phyloP scores from a whole-genome alignment of 2,329 filamentous ascomycete genomes.

The Sporothrix humicola region DNA sequence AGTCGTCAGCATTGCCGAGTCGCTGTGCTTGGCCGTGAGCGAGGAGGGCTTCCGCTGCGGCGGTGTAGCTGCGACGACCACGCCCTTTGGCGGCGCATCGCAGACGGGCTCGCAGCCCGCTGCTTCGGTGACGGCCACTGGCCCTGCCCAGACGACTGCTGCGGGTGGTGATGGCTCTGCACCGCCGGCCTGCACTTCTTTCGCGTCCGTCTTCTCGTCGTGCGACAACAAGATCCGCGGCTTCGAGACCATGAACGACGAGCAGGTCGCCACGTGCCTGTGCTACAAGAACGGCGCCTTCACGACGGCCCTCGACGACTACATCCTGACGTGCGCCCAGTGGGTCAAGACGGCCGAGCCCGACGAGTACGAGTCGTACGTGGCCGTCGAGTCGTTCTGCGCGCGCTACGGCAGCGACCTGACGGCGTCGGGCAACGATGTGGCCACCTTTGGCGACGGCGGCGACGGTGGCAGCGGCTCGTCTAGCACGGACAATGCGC shows the following conservation, averaged over 20 bases:
- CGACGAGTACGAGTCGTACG: slow-evolving; percentile 34
- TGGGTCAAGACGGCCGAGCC: slow-evolving; percentile 38
- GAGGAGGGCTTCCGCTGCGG: slow-evolving; percentile 33
- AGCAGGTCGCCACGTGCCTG: slow-evolving; percentile 39
- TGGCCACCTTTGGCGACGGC: slow-evolving; percentile 28
- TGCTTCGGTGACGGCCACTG: slow-evolving; percentile 1
- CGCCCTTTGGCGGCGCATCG: not conserved
- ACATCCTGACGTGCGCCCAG: slow-evolving; percentile 37
- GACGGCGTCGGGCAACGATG: not conserved
- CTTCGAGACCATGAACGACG: slow-evolving; percentile 32
- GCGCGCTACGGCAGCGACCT: slow-evolving; percentile 21
- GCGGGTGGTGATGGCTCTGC: not conserved
- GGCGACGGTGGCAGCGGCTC: not conserved
- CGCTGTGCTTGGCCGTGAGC: slow-evolving; percentile 29
- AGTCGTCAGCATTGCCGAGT: slow-evolving; percentile 30
- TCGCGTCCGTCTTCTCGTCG: slow-evolving; percentile 37
- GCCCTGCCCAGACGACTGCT: not conserved
- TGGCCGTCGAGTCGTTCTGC: slow-evolving; percentile 37
- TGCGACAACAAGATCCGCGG: slow-evolving; percentile 36
- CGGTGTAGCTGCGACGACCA: slow-evolving; percentile 26
- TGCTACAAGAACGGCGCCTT: slow-evolving; percentile 38
- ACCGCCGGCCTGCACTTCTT: slow-evolving; percentile 40
- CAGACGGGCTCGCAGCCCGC: not conserved
- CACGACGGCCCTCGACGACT: slow-evolving; percentile 41
- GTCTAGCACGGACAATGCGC: not conserved